Base-by-base conservation (phyloP, 345 rosid genomes). In the Syzygium aqueum region DNA sequence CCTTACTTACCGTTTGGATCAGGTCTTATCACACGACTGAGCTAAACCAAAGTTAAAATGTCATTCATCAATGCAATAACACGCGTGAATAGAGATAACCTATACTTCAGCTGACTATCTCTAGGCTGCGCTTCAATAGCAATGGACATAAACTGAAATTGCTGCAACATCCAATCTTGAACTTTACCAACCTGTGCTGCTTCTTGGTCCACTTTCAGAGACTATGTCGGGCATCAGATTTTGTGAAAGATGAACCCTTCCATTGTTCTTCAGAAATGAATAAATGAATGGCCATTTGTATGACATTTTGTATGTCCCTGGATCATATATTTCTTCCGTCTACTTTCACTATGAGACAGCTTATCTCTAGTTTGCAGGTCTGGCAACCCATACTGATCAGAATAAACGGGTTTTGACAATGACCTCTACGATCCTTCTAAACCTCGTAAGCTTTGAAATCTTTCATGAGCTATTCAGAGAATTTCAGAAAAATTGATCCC, bases 391-490 rank as follows among this genome's bases (percentile, higher is more conserved):
- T 43, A 56, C 88, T 78, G 91, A 90, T 59, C 80, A 57, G 77
- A 88, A 90, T 51, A 84, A 53, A 49, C 86, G 77, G 67, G 67
- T 86, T 25, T 53, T 88, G 23, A 82, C 90, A 21, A 67, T 61
- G 67, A 63, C 65, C 33, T 86, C 86, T 51, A 88, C 88, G 8
- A 53, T 88, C 85, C 90, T 87, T 78, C 89, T 88, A 22, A 90
- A 88, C 85, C 87, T 90, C 43, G 87, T 88, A 56, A 86, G 87
- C 65, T 19, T 53, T 77, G 25, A 40, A 51, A 52, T 33, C 22
- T 37, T n/a, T 33, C 25, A 2, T 33, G 46, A 33, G 78, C 78
- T 33, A 67, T 33, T 67, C 78, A 33, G 46, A 67, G 22, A 33
- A 33, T 67, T 67, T 33, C 78, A 30, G 78, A 33, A 33, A 33